These are phyloP conservation scores for Naganishia liquefaciens DNA, from an alignment of 1,284 basidiomycete species.

Conservation along the genomic window DNA sequence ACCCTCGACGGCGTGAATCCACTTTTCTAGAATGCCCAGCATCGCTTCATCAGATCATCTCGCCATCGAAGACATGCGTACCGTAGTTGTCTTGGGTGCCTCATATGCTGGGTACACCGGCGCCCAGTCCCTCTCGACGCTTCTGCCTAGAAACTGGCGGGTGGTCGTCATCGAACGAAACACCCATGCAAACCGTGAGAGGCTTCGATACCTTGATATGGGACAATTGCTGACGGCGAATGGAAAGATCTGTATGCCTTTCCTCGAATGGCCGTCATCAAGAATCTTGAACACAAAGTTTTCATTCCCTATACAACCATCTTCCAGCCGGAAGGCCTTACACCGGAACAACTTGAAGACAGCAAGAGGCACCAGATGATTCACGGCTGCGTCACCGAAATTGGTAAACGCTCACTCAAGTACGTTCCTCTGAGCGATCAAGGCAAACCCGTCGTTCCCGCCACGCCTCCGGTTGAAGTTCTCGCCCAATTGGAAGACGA, in stretches of 20 bases:
- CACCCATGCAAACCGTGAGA: slow-evolving; percentile 32
- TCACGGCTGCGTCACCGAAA: slow-evolving; percentile 22
- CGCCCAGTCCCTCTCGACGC: slow-evolving; percentile 30
- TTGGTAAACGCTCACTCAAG: slow-evolving; percentile 18
- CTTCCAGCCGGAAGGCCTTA: slow-evolving; percentile 42
- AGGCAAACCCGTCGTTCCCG: slow-evolving; percentile 4
- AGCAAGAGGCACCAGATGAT: slow-evolving; percentile 27
- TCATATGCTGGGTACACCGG: slow-evolving; percentile 31
- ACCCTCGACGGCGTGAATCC: too few species aligned
- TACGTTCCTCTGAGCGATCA: slow-evolving; percentile 25
- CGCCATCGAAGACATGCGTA: slow-evolving; percentile 15
- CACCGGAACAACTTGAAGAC: slow-evolving; percentile 16
- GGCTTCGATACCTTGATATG: not conserved
- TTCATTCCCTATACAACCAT: slow-evolving; percentile 67
- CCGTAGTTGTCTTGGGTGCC: slow-evolving; percentile 56
- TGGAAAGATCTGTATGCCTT: slow-evolving; percentile 56
- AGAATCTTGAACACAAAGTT: slow-evolving; percentile 58
- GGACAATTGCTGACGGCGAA: not conserved
- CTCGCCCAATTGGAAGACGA: not conserved
- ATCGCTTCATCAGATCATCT: not conserved
- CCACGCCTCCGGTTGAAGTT: slow-evolving; percentile 11
- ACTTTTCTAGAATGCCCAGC: not conserved
- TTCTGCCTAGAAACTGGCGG: slow-evolving; percentile 28
- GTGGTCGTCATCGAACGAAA: slow-evolving; percentile 32
- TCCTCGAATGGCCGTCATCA: slow-evolving; percentile 55